Base-by-base conservation (phyloP, 2,329 filamentous ascomycete species). In the Dactylella cylindrospora region DNA sequence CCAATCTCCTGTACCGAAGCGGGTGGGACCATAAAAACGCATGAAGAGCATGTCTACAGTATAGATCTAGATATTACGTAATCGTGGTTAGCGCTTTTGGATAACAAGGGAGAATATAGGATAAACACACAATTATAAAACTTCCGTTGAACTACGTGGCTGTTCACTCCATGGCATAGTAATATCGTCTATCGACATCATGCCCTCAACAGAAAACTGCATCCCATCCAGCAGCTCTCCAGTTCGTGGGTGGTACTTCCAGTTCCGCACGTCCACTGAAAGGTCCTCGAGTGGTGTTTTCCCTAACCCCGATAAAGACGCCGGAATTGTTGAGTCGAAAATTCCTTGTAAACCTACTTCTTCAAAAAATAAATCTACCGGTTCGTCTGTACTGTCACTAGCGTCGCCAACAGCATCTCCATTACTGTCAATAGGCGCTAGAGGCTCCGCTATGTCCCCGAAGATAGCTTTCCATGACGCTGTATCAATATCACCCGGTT, bases 381-480 rank as follows among this genome's bases (percentile, higher is more conserved):
- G 1, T 2, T 46, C 43, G 6, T 20, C 12, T 17, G 10, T 26
- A 8, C 19, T 25, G 23, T 46, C 43, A 20, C 43, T 46, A 22
- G 17, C 13, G 10, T 19, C 25, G 4, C 20, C 10, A 2, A 31
- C 23, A 9, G 19, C 9, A 6, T 46, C 13, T 23, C 3, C 43
- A 26, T 10, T 12, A 33, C 23, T 17, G 43, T 5, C 6, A 5
- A 22, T 25, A 15, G 19, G 28, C 20, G 3, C 10, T 8, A 20
- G 2, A 6, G 9, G 10, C 1, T 20, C 43, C 13, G 23, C 9
- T 35, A 46, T 25, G 8, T 46, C 31, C 3, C 26, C 29, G 43
- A 46, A 46, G 6, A 46, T 36, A 35, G 43, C 20, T 31, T 26
- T 46, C 43, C 17, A 46, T 5, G 29, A 25, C 10, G 29, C 10